These are phyloP conservation scores for Hysterangium stoloniferum DNA, from an alignment of 768 basidiomycete genomes.

Conservation along the genomic window DNA sequence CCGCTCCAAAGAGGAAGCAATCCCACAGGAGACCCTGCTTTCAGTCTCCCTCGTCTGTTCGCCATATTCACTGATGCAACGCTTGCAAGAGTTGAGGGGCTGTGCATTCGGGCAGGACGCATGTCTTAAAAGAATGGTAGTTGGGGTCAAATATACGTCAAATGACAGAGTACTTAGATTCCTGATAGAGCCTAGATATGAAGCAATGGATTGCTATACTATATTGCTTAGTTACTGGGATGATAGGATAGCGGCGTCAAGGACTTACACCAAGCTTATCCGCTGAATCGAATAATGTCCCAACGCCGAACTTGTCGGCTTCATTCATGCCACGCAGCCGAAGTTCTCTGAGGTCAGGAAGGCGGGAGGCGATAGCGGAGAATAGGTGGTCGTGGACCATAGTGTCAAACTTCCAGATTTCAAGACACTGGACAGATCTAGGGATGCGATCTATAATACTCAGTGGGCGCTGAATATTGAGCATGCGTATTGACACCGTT, in stretches of 20 bases:
- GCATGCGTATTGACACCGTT: slow-evolving; percentile 4
- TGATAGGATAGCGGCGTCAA: not conserved
- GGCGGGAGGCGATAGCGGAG: not conserved
- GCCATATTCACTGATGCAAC: slow-evolving; percentile 1
- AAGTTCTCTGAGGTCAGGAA: slow-evolving; percentile 4
- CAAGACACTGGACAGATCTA: not conserved
- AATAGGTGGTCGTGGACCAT: slow-evolving; percentile 3
- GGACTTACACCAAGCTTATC: not conserved
- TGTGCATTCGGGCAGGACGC: not conserved
- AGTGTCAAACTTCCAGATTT: slow-evolving; percentile 6
- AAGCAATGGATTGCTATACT: not conserved
- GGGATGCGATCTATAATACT: not conserved
- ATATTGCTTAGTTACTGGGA: not conserved
- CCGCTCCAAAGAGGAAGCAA: not conserved
- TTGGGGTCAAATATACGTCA: slow-evolving; percentile 6
- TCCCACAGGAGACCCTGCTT: not conserved
- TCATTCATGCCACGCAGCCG: slow-evolving; percentile 5
- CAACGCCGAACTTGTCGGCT: slow-evolving; percentile 2
- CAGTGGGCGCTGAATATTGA: slow-evolving; percentile 5
- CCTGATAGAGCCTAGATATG: not conserved
- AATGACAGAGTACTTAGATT: not conserved
- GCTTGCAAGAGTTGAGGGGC: not conserved
- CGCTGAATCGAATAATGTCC: slow-evolving; percentile 1
- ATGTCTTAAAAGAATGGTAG: slow-evolving; percentile 2
- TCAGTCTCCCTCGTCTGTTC: slow-evolving; percentile 2